These are phyloP conservation scores for Clarkia xantiana DNA, from an alignment of 345 rosid genomes.

Conservation along the genomic window DNA sequence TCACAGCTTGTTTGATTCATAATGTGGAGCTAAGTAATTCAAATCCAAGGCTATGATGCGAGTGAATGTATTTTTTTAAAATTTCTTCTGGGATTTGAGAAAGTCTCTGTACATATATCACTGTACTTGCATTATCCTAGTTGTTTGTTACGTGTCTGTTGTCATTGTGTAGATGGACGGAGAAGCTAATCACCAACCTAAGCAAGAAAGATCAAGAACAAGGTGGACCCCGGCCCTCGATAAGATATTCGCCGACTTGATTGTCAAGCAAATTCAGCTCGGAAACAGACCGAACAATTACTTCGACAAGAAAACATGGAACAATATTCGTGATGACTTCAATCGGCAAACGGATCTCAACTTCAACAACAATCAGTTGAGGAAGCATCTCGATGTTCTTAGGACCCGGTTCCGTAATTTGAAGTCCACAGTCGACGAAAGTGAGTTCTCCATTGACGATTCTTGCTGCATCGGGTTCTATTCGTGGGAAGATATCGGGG, in stretches of 20 bases:
- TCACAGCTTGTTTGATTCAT: no score
- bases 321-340: slow-evolving; percentile 46
- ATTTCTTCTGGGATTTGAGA: no score
- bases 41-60: no score
- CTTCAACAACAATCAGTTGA: slow-evolving; percentile 63
- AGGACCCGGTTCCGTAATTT: slow-evolving; percentile 49
- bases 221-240: slow-evolving; percentile 60
- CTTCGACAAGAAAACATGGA: slow-evolving; percentile 72
- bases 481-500: slow-evolving; percentile 69
- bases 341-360: slow-evolving; percentile 45
- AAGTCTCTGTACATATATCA: no score
- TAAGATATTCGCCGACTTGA: slow-evolving; percentile 57
- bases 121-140: no score
- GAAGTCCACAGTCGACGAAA: slow-evolving; percentile 39
- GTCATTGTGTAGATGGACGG: slow-evolving; percentile 31
- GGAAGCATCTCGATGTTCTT: slow-evolving; percentile 70
- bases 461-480: slow-evolving; percentile 53
- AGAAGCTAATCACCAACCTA: slow-evolving; percentile 29
- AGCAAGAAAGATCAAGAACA: slow-evolving; percentile 53
- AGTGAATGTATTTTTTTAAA: no score
- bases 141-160: no score
- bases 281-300: slow-evolving; percentile 58
- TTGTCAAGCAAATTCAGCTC: slow-evolving; percentile 53
- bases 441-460: slow-evolving; percentile 42
- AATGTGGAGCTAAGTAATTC: no score